Percentiles rank a stretch among this genome's conserved stretches.
These are phyloP conservation scores for Phytophthora cryptogea DNA, from an alignment of 352 stramenopile genomes.

Conservation along the genomic window DNA sequence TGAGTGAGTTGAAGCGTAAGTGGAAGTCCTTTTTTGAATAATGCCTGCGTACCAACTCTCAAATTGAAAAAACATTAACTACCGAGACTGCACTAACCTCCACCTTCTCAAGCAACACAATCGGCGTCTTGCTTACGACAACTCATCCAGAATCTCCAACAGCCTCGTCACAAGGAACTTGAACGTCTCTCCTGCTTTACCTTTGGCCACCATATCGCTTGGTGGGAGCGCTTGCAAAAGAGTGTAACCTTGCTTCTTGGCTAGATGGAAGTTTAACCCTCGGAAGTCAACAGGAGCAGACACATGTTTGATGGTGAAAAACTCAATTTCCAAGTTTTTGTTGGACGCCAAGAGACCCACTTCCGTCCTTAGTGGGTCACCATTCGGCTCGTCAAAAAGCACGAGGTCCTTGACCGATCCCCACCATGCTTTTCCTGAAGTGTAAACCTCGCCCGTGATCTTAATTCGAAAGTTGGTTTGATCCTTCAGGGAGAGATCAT, in stretches of 20 bases:
- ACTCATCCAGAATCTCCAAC: slow-evolving; percentile 4
- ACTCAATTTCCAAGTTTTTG: slow-evolving; percentile 7
- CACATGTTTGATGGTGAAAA: slow-evolving; percentile 5
- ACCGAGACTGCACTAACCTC: background rate
- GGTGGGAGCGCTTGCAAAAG: slow-evolving; percentile 1
- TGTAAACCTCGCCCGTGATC: background rate
- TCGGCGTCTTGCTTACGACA: background rate
- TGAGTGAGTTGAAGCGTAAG: background rate
- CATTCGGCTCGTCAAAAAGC: background rate
- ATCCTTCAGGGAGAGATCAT: slow-evolving; percentile 10
- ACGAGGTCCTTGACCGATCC: background rate
- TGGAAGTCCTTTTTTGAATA: background rate
- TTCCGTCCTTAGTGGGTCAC: slow-evolving; percentile 5
- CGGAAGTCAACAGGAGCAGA: background rate
- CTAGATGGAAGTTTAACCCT: slow-evolving; percentile 6
- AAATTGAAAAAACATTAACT: background rate
- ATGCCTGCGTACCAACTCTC: background rate
- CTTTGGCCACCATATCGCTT: background rate
- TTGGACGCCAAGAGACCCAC: background rate
- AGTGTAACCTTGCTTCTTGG: slow-evolving; percentile 1
- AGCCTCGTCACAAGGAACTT: slow-evolving; percentile 5
- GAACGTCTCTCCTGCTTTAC: slow-evolving; percentile 1
- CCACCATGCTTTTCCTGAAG: background rate
- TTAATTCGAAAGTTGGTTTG: slow-evolving; percentile 4
- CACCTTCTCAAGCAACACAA: background rate